Evolutionary conservation across 805 yeast species (phyloP).

Genomic region (Metschnikowia arizonensis): DNA sequence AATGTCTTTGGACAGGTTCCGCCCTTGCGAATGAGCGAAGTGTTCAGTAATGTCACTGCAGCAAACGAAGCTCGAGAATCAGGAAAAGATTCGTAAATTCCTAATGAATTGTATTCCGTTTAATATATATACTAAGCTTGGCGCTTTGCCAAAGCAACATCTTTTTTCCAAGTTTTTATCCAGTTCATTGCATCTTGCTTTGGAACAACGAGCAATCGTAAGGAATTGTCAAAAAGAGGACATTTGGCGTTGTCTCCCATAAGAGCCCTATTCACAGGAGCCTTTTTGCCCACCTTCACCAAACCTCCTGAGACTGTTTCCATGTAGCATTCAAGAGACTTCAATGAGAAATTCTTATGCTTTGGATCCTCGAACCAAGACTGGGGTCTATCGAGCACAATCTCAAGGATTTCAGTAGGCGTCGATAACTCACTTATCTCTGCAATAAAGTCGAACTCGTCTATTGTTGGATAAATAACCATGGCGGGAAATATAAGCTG

Average conservation of each 20-base stretch:
- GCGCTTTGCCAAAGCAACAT: conserved; percentile 49
- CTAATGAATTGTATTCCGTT: neutral
- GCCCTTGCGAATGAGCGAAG: conserved; percentile 62
- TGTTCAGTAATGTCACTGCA: conserved; percentile 28
- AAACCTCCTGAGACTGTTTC: conserved; percentile 83
- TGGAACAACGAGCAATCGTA: conserved; percentile 77
- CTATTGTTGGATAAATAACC: conserved; percentile 75
- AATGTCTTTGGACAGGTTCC: conserved; percentile 72
- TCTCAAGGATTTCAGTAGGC: conserved; percentile 56
- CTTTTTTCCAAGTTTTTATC: conserved; percentile 64
- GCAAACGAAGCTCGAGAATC: neutral
- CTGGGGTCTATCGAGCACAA: conserved; percentile 59
- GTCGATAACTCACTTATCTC: conserved; percentile 71
- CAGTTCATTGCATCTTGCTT: conserved; percentile 60
- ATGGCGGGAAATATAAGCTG: conserved; percentile 79
- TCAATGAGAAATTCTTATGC: conserved; percentile 55
- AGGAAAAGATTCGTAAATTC: neutral
- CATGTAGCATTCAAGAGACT: conserved; percentile 67
- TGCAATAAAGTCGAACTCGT: conserved; percentile 79
- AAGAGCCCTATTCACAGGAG: conserved; percentile 59
- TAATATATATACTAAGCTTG: conserved; percentile 1
- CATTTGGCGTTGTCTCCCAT: conserved; percentile 58
- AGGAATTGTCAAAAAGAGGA: conserved; percentile 71
- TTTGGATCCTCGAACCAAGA: conserved; percentile 64
- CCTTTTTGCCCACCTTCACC: conserved; percentile 77